A percentile compares a stretch with the other conserved stretches of the same genome.
Conservation (phyloP, 352 stramenopile genomes). For the Pythium inflatum region DNA sequence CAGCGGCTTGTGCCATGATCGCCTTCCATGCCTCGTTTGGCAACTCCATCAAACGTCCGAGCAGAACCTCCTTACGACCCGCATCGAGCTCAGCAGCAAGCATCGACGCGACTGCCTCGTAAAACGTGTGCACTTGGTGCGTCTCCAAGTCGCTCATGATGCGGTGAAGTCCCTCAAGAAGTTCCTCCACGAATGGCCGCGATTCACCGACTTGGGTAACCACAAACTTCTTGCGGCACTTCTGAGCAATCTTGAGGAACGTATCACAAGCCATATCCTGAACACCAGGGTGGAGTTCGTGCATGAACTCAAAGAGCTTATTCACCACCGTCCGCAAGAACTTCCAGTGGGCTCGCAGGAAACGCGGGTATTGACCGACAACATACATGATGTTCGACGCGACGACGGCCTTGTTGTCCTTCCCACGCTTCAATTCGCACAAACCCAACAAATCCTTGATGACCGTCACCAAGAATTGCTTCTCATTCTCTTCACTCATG, state of each 20-base stretch:
- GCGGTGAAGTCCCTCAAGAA: conserved; percentile 93
- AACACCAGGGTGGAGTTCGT: conserved; percentile 98
- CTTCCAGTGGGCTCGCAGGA: conserved; percentile 99
- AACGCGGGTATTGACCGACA: conserved; percentile 99
- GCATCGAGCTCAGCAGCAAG: conserved; percentile 74
- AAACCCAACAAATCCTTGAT: conserved; percentile 99
- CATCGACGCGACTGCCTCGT: conserved; percentile 96
- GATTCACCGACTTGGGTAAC: conserved; percentile 93
- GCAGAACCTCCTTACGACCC: conserved; percentile 89
- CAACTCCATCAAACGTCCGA: conserved; percentile 95
- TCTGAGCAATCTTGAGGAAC: conserved; percentile 99
- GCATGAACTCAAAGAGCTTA: conserved; percentile 99
- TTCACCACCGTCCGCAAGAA: conserved; percentile 99
- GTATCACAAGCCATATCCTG: conserved; percentile 99
- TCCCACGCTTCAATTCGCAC: conserved; percentile 98
- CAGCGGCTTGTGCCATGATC: conserved; percentile 78
- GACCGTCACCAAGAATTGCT: conserved; percentile 99
- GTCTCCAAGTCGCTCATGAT: conserved; percentile 98
- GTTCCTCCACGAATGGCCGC: conserved; percentile 96
- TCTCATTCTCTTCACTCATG: conserved; percentile 99
- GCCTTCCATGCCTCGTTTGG: conserved; percentile 92
- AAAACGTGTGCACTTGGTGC: conserved; percentile 99
- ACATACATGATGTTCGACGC: conserved; percentile 99
- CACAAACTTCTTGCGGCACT: conserved; percentile 98
- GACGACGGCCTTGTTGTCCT: conserved; percentile 99